Base-by-base conservation (phyloP, 2,329 filamentous ascomycete species). In the Davidsoniella australis region DNA sequence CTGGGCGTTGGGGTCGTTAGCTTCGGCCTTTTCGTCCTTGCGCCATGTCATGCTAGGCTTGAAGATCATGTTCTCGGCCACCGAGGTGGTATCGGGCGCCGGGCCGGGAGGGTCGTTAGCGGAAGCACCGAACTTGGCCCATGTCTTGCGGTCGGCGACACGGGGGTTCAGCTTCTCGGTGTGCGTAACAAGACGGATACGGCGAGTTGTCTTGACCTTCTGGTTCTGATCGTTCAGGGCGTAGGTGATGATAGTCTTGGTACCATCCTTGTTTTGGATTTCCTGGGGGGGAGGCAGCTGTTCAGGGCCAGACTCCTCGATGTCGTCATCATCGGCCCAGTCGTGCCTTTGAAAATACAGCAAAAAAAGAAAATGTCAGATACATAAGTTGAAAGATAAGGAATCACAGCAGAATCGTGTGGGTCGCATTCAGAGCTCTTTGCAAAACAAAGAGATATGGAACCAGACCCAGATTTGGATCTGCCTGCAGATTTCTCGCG, bases 1-100 rank as follows among this genome's bases (percentile, higher is more conserved):
- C 68, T 82, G 78, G 60, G 82, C 79, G 66, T 85, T 82, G 61
- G 75, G 68, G 60, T 80, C 78, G 62, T 78, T 76, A 68, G 78
- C 75, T 69, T 89, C 84, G 64, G 83, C 83, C 68, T 85, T 85
- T 63, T 82, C 81, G 57, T 85, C 85, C 62, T 84, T 80, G 72
- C 88, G 89, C 88, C 87, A 98, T 74, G 93, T 94, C 59, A 85
- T 76, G 63, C 79, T 83, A 38, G 89, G 91, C 56, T 85, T 76
- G 82, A 98, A 96, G 63, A 93, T 80, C 66, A 98, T 96, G 73
- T 98, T 98, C 72, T 98, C 91, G 60, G 85, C 91, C 40, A 96
- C 82, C 39, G 80, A 86, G 50, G 89, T 95, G 52, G 89, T 96
- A 66, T 94, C 87, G 58, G 78, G 72, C 55, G 85, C 83, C 43